These are phyloP conservation scores for Candida sp. DNA, from an alignment of 1,139 yeast genomes.

Conservation along the genomic window DNA sequence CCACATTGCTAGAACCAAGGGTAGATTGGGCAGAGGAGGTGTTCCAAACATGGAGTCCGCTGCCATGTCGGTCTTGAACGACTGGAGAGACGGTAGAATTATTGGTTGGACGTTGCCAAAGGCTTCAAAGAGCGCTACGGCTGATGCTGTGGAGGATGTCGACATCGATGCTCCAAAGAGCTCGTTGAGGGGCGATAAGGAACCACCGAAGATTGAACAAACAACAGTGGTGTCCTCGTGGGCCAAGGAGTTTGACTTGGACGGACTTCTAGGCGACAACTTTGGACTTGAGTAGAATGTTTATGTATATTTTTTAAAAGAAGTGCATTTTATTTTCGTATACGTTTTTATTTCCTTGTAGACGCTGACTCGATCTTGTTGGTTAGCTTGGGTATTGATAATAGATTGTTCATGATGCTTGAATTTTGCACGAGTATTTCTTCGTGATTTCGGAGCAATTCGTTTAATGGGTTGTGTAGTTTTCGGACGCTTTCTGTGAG, in stretches of 20 bases:
- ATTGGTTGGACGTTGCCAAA: conserved; percentile 92
- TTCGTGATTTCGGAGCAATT: conserved; percentile 29
- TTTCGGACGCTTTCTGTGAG: conserved; percentile 23
- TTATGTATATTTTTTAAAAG: too few species aligned
- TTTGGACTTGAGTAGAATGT: conserved; percentile 25
- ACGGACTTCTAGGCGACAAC: conserved; percentile 63
- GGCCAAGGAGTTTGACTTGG: conserved; percentile 95
- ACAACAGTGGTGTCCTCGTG: conserved; percentile 87
- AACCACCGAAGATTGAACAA: conserved; percentile 64
- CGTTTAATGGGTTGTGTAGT: conserved; percentile 26
- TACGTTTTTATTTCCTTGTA: neutral
- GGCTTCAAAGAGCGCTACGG: conserved; percentile 47
- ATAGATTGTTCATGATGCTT: conserved; percentile 25
- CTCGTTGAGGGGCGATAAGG: conserved; percentile 48
- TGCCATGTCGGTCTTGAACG: conserved; percentile 81
- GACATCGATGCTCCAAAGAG: conserved; percentile 43
- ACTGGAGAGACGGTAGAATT: conserved; percentile 98
- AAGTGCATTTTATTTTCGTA: neutral
- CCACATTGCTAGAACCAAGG: conserved; percentile 91
- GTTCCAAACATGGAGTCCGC: conserved; percentile 89
- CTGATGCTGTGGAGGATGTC: conserved; percentile 26
- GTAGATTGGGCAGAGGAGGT: conserved; percentile 94
- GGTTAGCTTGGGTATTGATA: conserved; percentile 16
- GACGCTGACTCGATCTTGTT: conserved; percentile 8
- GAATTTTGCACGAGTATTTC: conserved; percentile 30